phyloP scores from a whole-genome alignment of 768 basidiomycete genomes.

The Lyophyllum shimeji region DNA sequence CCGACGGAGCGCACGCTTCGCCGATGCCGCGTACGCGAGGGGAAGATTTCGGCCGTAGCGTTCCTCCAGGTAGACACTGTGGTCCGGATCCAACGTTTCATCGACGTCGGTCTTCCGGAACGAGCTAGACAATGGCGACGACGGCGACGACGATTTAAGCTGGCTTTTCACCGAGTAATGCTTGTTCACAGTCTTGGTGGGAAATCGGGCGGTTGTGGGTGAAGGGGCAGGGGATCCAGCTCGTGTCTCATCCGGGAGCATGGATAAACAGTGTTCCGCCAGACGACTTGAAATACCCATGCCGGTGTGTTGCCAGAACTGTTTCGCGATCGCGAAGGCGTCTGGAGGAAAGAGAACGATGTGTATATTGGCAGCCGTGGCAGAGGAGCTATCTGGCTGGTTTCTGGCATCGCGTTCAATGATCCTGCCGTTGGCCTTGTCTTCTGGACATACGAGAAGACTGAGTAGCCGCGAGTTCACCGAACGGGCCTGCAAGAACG shows the following conservation, averaged over 20 bases:
- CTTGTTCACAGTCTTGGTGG: constrained; percentile 49
- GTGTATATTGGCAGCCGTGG: constrained; percentile 62
- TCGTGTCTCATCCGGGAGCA: constrained; percentile 53
- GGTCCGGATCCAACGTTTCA: constrained; percentile 52
- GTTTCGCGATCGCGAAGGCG: constrained; percentile 66
- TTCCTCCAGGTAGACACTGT: constrained; percentile 83
- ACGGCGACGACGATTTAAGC: constrained; percentile 10
- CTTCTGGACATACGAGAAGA: constrained; percentile 68
- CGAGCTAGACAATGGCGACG: constrained; percentile 9
- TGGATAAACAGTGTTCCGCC: constrained; percentile 77
- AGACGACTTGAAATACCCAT: constrained; percentile 86
- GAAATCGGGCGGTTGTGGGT: constrained; percentile 25
- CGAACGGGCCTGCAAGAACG: constrained; percentile 63
- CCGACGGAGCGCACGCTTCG: constrained; percentile 84
- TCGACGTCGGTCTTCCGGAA: constrained; percentile 31
- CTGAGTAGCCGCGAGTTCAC: constrained; percentile 60
- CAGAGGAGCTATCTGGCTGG: constrained; percentile 19
- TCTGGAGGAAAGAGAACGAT: constrained; percentile 75
- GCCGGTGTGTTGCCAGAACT: constrained; percentile 97
- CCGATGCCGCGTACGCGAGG: constrained; percentile 64
- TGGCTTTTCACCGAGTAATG: constrained; percentile 52
- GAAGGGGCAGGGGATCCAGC: constrained; percentile 26
- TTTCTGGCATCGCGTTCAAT: constrained; percentile 24
- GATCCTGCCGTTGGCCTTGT: constrained; percentile 31
- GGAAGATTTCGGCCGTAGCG: constrained; percentile 93